Evolutionary conservation across 495 filamentous ascomycete species (phyloP).

Genomic region (Penicillium daleae): DNA sequence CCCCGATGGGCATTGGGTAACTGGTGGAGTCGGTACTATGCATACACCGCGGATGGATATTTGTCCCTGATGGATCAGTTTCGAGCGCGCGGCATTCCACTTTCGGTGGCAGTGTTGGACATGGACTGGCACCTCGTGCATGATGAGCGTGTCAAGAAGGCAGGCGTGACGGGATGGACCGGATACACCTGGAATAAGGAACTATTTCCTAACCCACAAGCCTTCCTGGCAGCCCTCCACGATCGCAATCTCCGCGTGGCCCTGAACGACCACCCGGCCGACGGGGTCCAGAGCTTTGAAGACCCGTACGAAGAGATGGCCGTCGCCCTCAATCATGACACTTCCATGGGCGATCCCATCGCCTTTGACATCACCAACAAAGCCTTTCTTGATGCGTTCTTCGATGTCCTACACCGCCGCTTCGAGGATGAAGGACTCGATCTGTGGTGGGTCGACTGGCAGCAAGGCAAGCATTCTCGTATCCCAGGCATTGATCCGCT

Average conservation of each 20-base stretch:
- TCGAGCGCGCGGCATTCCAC: constrained; percentile 47
- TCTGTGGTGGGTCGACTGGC: constrained; percentile 69
- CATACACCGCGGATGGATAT: constrained; percentile 55
- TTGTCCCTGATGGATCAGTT: constrained; percentile 56
- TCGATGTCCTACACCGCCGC: constrained; percentile 55
- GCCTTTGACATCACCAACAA: constrained; percentile 27
- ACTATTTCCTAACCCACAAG: constrained; percentile 55
- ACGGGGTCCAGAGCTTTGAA: constrained; percentile 56
- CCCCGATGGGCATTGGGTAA: constrained; percentile 63
- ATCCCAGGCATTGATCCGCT: constrained; percentile 62
- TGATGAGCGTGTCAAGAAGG: constrained; percentile 37
- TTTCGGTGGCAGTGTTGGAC: constrained; percentile 59
- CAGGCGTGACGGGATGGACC: constrained; percentile 55
- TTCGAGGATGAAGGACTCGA: constrained; percentile 56
- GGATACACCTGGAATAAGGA: constrained; percentile 63
- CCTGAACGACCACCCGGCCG: constrained; percentile 61
- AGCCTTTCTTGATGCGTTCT: constrained; percentile 59
- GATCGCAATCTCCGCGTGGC: constrained; percentile 47
- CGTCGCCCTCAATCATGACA: constrained; percentile 48
- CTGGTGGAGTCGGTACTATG: constrained; percentile 66
- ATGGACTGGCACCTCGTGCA: constrained; percentile 66
- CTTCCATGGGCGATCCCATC: constrained; percentile 22
- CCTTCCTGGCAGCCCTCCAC: constrained; percentile 50
- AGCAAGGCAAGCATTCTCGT: constrained; percentile 56
- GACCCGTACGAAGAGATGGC: constrained; percentile 57